Conservation (phyloP, 768 basidiomycete genomes). For the Tricholoma matsutake region DNA sequence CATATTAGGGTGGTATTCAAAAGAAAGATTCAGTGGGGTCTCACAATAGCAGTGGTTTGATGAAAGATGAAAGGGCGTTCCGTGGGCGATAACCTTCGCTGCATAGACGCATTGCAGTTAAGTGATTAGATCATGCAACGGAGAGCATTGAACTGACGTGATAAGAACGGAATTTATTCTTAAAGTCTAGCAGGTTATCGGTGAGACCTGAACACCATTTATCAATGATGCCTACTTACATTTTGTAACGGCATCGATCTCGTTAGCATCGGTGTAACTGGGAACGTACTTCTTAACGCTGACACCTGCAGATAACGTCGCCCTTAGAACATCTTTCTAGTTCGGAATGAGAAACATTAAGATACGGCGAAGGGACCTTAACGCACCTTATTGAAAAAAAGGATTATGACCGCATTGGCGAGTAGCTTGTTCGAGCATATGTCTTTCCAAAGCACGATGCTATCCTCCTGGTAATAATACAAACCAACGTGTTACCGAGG, state of each 20-base stretch:
- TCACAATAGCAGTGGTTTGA: slow-evolving; percentile 67
- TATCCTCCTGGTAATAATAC: slow-evolving; percentile 53
- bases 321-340: slow-evolving; percentile 50
- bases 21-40: slow-evolving; percentile 15
- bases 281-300: slow-evolving; percentile 58
- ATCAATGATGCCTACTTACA: slow-evolving; percentile 39
- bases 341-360: not conserved
- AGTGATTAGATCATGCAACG: not conserved
- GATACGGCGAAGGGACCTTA: not conserved
- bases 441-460: slow-evolving; percentile 67
- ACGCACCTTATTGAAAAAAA: slow-evolving; percentile 73
- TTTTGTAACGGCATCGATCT: slow-evolving; percentile 54
- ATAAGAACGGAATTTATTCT: slow-evolving; percentile 61
- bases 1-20: not conserved
- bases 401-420: slow-evolving; percentile 57
- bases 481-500: not conserved
- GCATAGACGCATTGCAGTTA: not conserved
- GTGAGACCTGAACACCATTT: not conserved
- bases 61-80: slow-evolving; percentile 63
- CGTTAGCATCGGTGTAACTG: slow-evolving; percentile 58
- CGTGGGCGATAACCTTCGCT: slow-evolving; percentile 57
- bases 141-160: slow-evolving; percentile 41
- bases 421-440: slow-evolving; percentile 65
- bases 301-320: slow-evolving; percentile 55
- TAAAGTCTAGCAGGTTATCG: slow-evolving; percentile 49